Conservation (phyloP, 2,329 filamentous ascomycete genomes). For the Aspergillus sp. region DNA sequence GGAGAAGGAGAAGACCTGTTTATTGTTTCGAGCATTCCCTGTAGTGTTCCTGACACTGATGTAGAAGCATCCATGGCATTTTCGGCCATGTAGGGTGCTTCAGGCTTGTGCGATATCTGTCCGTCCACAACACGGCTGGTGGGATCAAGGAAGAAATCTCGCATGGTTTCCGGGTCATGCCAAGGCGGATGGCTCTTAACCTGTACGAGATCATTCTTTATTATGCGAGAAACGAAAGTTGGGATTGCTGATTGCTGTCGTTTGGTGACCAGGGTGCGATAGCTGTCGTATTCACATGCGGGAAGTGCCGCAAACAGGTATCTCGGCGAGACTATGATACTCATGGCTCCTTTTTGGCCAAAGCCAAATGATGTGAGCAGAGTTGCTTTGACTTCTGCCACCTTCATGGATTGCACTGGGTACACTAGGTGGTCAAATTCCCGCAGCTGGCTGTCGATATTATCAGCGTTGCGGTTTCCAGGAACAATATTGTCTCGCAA, state of each 20-base stretch:
- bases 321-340: conserved; percentile 36
- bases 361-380: conserved; percentile 47
- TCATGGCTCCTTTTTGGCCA: conserved; percentile 46
- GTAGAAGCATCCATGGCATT: not conserved
- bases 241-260: conserved; percentile 12
- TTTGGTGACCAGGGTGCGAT: conserved; percentile 10
- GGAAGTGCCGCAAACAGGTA: conserved; percentile 36
- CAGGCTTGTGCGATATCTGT: not conserved
- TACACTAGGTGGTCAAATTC: conserved; percentile 36
- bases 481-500: conserved; percentile 88
- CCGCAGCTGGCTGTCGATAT: conserved; percentile 62
- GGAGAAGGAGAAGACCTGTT: not conserved
- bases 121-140: conserved; percentile 12
- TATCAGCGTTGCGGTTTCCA: conserved; percentile 95
- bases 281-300: conserved; percentile 10
- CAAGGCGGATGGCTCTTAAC: conserved; percentile 18
- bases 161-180: conserved; percentile 12
- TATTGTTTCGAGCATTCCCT: conserved; percentile 12
- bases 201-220: conserved; percentile 18
- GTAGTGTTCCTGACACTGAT: conserved; percentile 2
- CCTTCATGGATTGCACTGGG: conserved; percentile 26
- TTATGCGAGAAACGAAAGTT: conserved; percentile 11
- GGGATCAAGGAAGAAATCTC: conserved; percentile 16
- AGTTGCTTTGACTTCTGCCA: conserved; percentile 34
- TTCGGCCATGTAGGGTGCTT: not conserved